These are phyloP conservation scores for Phoma sp. DNA, from an alignment of 2,329 filamentous ascomycete species.

Conservation along the genomic window DNA sequence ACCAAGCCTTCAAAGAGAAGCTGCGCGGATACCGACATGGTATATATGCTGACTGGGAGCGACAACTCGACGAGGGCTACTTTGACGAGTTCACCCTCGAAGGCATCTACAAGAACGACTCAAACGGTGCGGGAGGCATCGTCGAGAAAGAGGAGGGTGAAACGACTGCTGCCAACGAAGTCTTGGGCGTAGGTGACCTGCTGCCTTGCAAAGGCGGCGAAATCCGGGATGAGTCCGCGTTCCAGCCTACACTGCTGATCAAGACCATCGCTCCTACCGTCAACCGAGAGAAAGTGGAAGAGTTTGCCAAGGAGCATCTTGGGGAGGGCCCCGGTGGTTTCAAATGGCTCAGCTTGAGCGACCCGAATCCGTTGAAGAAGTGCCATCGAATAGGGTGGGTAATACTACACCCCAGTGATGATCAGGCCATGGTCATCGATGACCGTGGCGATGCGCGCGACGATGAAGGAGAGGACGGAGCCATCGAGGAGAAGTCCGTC, in stretches of 20 bases:
- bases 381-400: conserved; percentile 99
- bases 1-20: conserved; percentile 75
- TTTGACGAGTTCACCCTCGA: conserved; percentile 97
- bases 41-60: conserved; percentile 86
- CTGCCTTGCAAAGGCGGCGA: conserved; percentile 84
- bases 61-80: conserved; percentile 79
- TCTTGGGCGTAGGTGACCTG: conserved; percentile 88
- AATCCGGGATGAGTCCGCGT: conserved; percentile 84
- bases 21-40: conserved; percentile 80
- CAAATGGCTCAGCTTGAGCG: conserved; percentile 93
- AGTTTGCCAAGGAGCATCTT: conserved; percentile 91
- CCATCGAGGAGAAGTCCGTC: conserved; percentile 61
- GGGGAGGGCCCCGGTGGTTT: conserved; percentile 91
- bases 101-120: conserved; percentile 91
- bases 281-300: conserved; percentile 89
- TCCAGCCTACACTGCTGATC: conserved; percentile 91
- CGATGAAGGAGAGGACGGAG: conserved; percentile 65
- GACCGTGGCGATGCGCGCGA: conserved; percentile 78
- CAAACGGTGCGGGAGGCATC: conserved; percentile 81
- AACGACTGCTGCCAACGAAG: conserved; percentile 87
- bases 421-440: conserved; percentile 64
- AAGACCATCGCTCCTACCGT: conserved; percentile 98
- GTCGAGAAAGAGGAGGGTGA: conserved; percentile 97
- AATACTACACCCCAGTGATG: conserved; percentile 82
- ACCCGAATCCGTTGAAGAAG: conserved; percentile 95